Base-by-base conservation (phyloP, 768 basidiomycete genomes). In the Tylopilus sp. region DNA sequence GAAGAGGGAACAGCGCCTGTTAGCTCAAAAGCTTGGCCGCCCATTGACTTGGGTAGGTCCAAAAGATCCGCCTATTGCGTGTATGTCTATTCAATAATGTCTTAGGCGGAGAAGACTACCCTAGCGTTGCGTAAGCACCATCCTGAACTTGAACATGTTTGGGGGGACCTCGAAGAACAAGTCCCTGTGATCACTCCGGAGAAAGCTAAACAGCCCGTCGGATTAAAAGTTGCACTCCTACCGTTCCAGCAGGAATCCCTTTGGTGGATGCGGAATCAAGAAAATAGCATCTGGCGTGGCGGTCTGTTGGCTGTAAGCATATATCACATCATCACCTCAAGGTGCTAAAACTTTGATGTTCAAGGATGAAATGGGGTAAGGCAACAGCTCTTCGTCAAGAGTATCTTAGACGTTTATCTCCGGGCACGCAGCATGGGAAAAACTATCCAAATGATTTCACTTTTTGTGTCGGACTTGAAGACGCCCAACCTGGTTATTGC, bases 201-300 rank as follows among this genome's bases (percentile, higher is more conserved):
- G 46, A 81, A 83, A 61, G 89, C 87, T 43, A 80, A 81, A 26
- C 94, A 95, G 52, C 95, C 97, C 3, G 74, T 72, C 3, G 85
- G 84, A n/a, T 74, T 98, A 54, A 96, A 92, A 67, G 79, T 91
- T 45, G 84, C 80, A 0, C 79, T 99, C 4, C 75, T 99, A 31
- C 96, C 95, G 1, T 99, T 98, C 80, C 97, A 99, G 69, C 83
- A 82, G 48, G 97, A 99, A 72, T 92, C 91, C 71, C 75, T 99
- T 57, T 86, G 77, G 63, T 99, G 97, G 97, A 96, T 99, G 92
- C 81, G 83, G 60, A 79, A 91, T 64, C 97, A 98, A 73, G 97
- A 99, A 68, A 74, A 85, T 49, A 80, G 89, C 8, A 71, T 83
- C 3, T 98, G 95, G 91, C 75, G 78, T 44, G 97, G 96, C 33